A percentile compares a stretch with the other conserved stretches of the same genome.
These are phyloP conservation scores for Fallopia convolvulus DNA, from an alignment of 148 eudicot species.

Conservation along the genomic window DNA sequence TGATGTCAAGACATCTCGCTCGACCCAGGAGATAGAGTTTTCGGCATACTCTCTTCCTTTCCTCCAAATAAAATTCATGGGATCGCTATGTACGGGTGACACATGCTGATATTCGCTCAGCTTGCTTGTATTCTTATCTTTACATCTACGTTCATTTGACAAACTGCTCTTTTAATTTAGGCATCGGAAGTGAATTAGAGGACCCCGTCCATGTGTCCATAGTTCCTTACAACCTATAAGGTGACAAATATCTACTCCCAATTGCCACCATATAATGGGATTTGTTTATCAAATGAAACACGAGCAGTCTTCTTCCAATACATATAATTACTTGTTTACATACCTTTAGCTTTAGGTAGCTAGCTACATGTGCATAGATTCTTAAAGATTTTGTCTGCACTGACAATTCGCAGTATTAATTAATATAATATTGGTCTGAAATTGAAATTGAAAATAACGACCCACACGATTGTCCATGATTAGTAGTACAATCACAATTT, in stretches of 20 bases:
- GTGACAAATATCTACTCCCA: neutral
- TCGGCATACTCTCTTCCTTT: too few relatives aligned
- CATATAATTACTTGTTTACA: neutral
- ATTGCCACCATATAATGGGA: neutral
- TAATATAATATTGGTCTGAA: neutral
- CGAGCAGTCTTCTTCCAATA: neutral
- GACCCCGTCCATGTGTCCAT: too few relatives aligned
- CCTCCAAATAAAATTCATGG: too few relatives aligned
- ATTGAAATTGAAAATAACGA: neutral
- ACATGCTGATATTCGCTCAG: too few relatives aligned
- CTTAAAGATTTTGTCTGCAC: neutral
- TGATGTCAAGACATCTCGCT: too few relatives aligned
- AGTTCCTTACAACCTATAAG: neutral
- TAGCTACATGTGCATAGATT: neutral
- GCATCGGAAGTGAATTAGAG: too few relatives aligned
- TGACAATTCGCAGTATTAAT: neutral
- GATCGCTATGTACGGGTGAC: too few relatives aligned
- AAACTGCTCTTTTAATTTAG: too few relatives aligned
- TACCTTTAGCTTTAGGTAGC: neutral
- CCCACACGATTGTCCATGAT: neutral
- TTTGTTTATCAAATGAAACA: neutral
- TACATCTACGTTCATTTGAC: too few relatives aligned
- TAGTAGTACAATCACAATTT: neutral
- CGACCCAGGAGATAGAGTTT: too few relatives aligned
- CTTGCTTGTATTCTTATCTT: too few relatives aligned